These are phyloP conservation scores for Phyllosticta citriasiana DNA, from an alignment of 2,329 filamentous ascomycete genomes.

Conservation along the genomic window DNA sequence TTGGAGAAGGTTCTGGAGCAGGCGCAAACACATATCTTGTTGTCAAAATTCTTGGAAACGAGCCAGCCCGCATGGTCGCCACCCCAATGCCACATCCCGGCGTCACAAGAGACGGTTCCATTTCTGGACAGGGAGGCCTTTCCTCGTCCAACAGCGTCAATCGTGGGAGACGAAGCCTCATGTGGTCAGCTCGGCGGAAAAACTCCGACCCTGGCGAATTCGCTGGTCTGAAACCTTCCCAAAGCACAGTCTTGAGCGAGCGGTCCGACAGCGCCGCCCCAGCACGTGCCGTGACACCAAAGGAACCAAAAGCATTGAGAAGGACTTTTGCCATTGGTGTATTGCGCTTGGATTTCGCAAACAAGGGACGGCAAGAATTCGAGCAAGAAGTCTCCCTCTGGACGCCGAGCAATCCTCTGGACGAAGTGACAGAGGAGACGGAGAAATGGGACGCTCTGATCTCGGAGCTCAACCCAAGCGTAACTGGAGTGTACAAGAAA, in stretches of 20 bases:
- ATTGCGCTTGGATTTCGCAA: constrained; percentile 62
- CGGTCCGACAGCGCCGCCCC: constrained; percentile 10
- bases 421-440: constrained; percentile 35
- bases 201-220: constrained; percentile 21
- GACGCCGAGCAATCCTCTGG: constrained; percentile 45
- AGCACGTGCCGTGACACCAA: constrained; percentile 17
- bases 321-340: constrained; percentile 69
- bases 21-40: constrained; percentile 73
- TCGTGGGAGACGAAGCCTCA: constrained; percentile 41
- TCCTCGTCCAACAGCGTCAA: constrained; percentile 28
- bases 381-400: constrained; percentile 73
- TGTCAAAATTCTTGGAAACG: constrained; percentile 62
- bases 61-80: constrained; percentile 27
- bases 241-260: constrained; percentile 4
- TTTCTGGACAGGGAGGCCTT: constrained; percentile 12
- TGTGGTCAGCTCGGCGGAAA: constrained; percentile 54
- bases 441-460: constrained; percentile 67
- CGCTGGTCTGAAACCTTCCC: background rate
- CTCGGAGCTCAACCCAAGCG: constrained; percentile 61
- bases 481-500: constrained; percentile 63
- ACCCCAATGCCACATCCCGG: constrained; percentile 18
- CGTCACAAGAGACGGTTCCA: background rate
- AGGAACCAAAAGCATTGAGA: constrained; percentile 44
- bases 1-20: constrained; percentile 52
- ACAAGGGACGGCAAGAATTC: constrained; percentile 60